These are phyloP conservation scores for Cryptococcus sp. DNA, from an alignment of 1,284 basidiomycete genomes.

Conservation along the genomic window DNA sequence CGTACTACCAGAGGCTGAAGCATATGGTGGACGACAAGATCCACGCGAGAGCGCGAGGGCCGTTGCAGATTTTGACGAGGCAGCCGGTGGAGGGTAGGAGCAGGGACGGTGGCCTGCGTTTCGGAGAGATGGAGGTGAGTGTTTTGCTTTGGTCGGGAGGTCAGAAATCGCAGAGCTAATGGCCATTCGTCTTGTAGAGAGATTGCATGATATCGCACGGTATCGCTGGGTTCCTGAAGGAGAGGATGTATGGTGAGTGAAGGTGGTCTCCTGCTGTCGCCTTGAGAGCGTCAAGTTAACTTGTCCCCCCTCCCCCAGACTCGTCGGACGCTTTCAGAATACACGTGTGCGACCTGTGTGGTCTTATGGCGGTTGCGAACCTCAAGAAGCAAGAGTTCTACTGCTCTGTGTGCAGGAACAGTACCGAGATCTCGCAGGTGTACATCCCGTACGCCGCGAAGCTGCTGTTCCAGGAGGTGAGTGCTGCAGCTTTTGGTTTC, in stretches of 20 bases:
- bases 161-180: background rate
- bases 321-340: constrained; percentile 87
- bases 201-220: constrained; percentile 99
- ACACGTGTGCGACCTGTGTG: constrained; percentile 94
- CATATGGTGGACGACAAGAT: constrained; percentile 99
- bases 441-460: constrained; percentile 84
- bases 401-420: constrained; percentile 79
- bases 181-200: constrained; percentile 8
- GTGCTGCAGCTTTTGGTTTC: constrained; percentile 3
- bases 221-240: constrained; percentile 95
- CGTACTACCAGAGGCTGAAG: constrained; percentile 98
- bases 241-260: constrained; percentile 76
- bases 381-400: constrained; percentile 60
- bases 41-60: constrained; percentile 93
- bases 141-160: background rate
- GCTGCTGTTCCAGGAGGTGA: constrained; percentile 38
- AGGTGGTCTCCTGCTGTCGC: constrained; percentile 31
- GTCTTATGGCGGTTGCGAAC: constrained; percentile 91
- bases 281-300: constrained; percentile 11
- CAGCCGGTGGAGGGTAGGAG: constrained; percentile 99
- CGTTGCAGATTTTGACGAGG: constrained; percentile 94
- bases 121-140: constrained; percentile 95
- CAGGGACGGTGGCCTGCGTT: constrained; percentile 96
- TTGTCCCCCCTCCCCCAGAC: constrained; percentile 7
- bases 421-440: constrained; percentile 84